Evolutionary conservation across 2,329 filamentous ascomycete species (phyloP), one percentile per base, ranked within the genome.

Genomic region (Chaetomiaceae sp.): DNA sequence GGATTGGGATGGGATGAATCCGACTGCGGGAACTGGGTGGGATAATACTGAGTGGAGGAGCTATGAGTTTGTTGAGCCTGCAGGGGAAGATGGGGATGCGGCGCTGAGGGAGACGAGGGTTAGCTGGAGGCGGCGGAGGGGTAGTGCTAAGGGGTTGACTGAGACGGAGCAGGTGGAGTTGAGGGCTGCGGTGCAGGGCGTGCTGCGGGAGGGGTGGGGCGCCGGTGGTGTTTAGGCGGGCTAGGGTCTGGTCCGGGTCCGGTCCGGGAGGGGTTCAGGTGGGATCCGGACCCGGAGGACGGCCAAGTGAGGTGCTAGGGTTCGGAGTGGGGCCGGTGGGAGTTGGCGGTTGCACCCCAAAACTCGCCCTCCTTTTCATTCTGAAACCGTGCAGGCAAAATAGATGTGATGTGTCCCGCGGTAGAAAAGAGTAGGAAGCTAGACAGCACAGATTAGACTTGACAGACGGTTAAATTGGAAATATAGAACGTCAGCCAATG

Each of bases 31-130:
- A 34, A 90, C 86, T 9, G 84, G 81, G 5, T 91, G 87, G 87
- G 63, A 66, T 8, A 91, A 91, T 65, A 84, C 84, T 46, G 86
- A 91, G 68, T 83, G 74, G 64, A 80, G 87, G 51, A 81, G 81
- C 5, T 90, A 83, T 65, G 70, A 74, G 42, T 89, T 89, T 63
- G 73, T 67, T 21, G 76, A 82, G 34, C 64, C 73, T 10, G 68
- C 66, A 0, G 75, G 77, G 46, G 64, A 69, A 16, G 77, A 83
- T 50, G 64, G 68, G 2, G 66, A 74, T 19, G 77, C 76, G 3
- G 63, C 64, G 2, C 59, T 82, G 9, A 60, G 63, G 41, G 79
- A 82, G 66, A 78, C 75, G 8, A 57, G 66, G 12, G 66, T 70
- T 55, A 80, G 77, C 63, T 74, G 73, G 69, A 59, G 64, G 20